Evolutionary conservation across 305 asterid species (phyloP).

Genomic region (Nicotiana rustica): DNA sequence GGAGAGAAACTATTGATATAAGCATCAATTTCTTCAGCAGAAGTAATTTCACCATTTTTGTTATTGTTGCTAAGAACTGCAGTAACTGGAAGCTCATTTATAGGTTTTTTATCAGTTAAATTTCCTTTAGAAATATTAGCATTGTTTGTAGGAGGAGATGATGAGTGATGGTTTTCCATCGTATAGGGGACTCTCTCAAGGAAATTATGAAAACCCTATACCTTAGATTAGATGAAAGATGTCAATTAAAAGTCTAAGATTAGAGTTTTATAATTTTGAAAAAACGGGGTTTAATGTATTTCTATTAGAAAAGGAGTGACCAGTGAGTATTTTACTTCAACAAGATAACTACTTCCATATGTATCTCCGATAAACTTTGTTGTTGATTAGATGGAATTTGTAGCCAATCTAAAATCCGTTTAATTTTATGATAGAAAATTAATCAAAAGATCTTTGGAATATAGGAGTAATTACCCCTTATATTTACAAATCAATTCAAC

Average conservation of each 20-base stretch:
- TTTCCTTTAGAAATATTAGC: neutral
- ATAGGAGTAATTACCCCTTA: no score
- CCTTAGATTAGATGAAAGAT: neutral
- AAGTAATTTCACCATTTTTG: neutral
- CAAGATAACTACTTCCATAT: neutral
- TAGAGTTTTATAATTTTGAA: neutral
- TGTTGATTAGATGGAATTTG: neutral
- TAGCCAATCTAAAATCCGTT: neutral
- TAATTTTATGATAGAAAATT: neutral
- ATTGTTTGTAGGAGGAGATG: conserved; percentile 24
- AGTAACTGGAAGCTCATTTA: conserved; percentile 19
- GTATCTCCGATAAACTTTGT: neutral
- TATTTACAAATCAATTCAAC: no score
- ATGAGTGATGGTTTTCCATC: conserved; percentile 22
- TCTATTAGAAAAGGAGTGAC: neutral
- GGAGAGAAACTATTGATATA: neutral
- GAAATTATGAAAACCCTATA: neutral
- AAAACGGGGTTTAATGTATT: neutral
- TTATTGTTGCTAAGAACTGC: neutral
- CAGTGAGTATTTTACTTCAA: neutral
- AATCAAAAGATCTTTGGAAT: neutral
- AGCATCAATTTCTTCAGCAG: conserved; percentile 27
- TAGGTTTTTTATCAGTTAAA: neutral
- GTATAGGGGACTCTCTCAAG: conserved; percentile 24
- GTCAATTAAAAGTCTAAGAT: neutral